Evolutionary conservation across 2,329 filamentous ascomycete genomes (phyloP).

Genomic region (Colletotrichum destructivum): DNA sequence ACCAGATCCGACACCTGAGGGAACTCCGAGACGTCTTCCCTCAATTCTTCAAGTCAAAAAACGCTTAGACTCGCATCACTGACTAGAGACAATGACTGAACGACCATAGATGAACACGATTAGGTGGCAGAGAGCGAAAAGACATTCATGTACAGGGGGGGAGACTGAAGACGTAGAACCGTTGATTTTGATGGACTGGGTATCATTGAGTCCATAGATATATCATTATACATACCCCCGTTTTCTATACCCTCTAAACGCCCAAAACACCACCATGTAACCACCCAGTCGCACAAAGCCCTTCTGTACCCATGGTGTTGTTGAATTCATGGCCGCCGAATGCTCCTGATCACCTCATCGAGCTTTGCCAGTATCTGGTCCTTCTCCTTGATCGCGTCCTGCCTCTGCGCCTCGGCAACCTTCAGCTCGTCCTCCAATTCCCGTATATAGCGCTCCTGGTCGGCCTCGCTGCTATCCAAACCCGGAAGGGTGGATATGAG

Average conservation of each 20-base stretch:
- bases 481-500: conserved; percentile 83
- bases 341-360: conserved; percentile 72
- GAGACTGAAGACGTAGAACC: conserved; percentile 5
- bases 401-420: conserved; percentile 73
- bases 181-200: conserved; percentile 6
- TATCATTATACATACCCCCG: conserved; percentile 24
- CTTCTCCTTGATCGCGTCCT: conserved; percentile 75
- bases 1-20: conserved; percentile 82
- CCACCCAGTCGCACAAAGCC: conserved; percentile 27
- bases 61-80: conserved; percentile 5
- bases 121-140: background rate
- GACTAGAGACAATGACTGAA: background rate
- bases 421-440: conserved; percentile 77
- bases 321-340: conserved; percentile 67
- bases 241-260: conserved; percentile 18
- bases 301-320: background rate
- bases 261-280: conserved; percentile 49
- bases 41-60: conserved; percentile 81
- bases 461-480: conserved; percentile 82
- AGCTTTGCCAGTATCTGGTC: conserved; percentile 73
- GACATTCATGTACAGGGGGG: background rate
- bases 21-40: conserved; percentile 85
- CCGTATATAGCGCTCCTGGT: conserved; percentile 78
- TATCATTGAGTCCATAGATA: conserved; percentile 28
- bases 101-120: background rate